Conservation (phyloP, 345 rosid species). For the Citrus reticulata region DNA sequence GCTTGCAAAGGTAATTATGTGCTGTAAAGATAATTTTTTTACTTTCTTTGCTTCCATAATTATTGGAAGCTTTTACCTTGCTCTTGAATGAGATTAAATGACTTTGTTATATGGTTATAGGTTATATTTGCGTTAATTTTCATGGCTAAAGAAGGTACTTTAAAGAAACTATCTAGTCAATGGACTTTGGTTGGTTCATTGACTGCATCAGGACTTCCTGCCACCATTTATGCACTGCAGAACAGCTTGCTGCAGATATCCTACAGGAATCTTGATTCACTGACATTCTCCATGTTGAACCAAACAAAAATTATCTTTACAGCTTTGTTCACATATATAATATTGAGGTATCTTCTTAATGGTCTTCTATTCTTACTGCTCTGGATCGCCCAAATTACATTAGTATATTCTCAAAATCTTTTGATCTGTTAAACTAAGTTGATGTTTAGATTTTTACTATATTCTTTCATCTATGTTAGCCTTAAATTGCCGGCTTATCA, state of each 20-base stretch:
- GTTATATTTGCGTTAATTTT: constrained; percentile 73
- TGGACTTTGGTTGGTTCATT: constrained; percentile 90
- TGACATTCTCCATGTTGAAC: constrained; percentile 89
- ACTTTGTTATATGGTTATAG: constrained; percentile 34
- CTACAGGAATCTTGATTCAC: constrained; percentile 90
- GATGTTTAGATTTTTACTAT: neutral
- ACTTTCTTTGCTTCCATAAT: neutral
- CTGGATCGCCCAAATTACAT: neutral
- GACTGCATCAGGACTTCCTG: constrained; percentile 97
- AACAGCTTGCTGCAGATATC: constrained; percentile 99
- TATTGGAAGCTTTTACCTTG: neutral
- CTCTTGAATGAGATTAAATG: neutral
- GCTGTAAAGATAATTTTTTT: neutral
- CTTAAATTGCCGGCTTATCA: neutral
- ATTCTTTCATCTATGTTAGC: neutral
- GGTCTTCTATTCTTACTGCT: neutral
- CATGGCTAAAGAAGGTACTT: constrained; percentile 78
- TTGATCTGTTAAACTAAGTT: neutral
- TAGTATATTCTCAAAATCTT: neutral
- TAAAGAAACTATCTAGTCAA: constrained; percentile 54
- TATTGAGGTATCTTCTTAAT: constrained; percentile 57
- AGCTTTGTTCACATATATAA: constrained; percentile 74
- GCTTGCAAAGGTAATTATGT: constrained; percentile 62
- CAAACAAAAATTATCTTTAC: constrained; percentile 96
- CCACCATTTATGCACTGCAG: constrained; percentile 91